A percentile compares a stretch with the other conserved stretches of the same genome.
Conservation (phyloP, 306 rosid species). For the Phaseolus lunatus region DNA sequence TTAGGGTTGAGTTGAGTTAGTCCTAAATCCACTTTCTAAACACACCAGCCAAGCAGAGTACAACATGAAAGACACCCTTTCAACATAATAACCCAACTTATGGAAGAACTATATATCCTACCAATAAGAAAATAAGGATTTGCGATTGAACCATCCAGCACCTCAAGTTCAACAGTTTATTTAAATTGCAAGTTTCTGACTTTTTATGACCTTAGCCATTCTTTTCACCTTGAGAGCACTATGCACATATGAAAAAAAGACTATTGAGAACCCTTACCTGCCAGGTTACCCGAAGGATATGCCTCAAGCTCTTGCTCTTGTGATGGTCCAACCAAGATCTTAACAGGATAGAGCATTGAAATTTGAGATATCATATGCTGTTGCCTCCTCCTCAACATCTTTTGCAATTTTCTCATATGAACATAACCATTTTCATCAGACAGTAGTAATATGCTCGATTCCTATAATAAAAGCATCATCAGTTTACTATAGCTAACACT, state of each 20-base stretch:
- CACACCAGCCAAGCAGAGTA: slow-evolving; percentile 22
- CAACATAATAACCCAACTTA: slow-evolving; percentile 14
- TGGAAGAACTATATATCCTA: slow-evolving; percentile 20
- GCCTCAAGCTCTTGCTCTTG: slow-evolving; percentile 96
- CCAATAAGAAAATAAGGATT: slow-evolving; percentile 12
- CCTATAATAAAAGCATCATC: slow-evolving; percentile 59
- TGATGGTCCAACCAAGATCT: slow-evolving; percentile 76
- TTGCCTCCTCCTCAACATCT: slow-evolving; percentile 78
- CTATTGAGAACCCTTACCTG: slow-evolving; percentile 58
- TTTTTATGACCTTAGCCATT: slow-evolving; percentile 30
- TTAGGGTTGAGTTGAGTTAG: too few relatives aligned
- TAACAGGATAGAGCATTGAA: slow-evolving; percentile 87
- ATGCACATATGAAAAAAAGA: slow-evolving; percentile 15
- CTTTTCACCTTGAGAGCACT: slow-evolving; percentile 1
- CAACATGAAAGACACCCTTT: slow-evolving; percentile 35
- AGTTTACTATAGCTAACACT: slow-evolving; percentile 44
- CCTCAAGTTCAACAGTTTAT: slow-evolving; percentile 29
- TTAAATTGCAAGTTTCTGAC: slow-evolving; percentile 33
- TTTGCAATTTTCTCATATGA: slow-evolving; percentile 66
- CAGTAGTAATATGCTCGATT: slow-evolving; percentile 63
- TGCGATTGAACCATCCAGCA: slow-evolving; percentile 30
- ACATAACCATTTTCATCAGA: slow-evolving; percentile 72
- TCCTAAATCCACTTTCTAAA: background rate
- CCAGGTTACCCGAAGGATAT: slow-evolving; percentile 69
- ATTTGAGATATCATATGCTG: slow-evolving; percentile 82